phyloP scores from a whole-genome alignment of 257 asterid genomes.

The Galeopsis tetrahit region DNA sequence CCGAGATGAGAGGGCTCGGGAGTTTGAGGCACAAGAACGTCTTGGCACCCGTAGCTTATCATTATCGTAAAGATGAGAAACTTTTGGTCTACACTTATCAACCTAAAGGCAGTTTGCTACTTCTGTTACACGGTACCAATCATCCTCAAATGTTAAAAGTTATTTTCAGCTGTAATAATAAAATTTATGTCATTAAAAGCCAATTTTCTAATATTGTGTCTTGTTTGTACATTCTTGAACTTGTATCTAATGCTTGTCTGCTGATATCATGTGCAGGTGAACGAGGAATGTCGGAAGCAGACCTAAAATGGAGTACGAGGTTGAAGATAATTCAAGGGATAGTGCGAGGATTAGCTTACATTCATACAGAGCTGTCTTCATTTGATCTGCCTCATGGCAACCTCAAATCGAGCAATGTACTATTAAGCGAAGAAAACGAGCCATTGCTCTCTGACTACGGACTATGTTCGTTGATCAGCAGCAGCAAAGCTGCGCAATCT shows the following conservation, averaged over 20 bases:
- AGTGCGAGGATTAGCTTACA: slow-evolving; percentile 60
- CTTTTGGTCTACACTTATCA: slow-evolving; percentile 65
- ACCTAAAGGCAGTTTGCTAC: slow-evolving; percentile 66
- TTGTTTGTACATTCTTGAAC: not conserved
- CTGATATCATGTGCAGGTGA: slow-evolving; percentile 51
- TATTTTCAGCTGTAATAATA: too few species aligned
- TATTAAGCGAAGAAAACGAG: slow-evolving; percentile 52
- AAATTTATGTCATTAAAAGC: too few species aligned
- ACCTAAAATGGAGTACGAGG: slow-evolving; percentile 66
- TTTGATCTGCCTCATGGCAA: slow-evolving; percentile 76
- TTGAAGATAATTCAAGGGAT: slow-evolving; percentile 69
- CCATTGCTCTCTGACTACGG: slow-evolving; percentile 75
- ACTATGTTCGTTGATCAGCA: slow-evolving; percentile 43
- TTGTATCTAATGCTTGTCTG: not conserved
- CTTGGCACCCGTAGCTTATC: slow-evolving; percentile 73
- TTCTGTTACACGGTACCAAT: slow-evolving; percentile 63
- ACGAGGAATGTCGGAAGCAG: slow-evolving; percentile 47
- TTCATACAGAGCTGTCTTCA: slow-evolving; percentile 55
- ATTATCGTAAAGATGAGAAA: slow-evolving; percentile 75
- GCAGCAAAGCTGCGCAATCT: slow-evolving; percentile 50
- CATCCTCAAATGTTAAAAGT: not conserved
- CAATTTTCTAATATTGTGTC: too few species aligned
- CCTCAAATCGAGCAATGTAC: slow-evolving; percentile 80
- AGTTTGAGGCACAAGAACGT: slow-evolving; percentile 64
- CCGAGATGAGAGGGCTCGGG: slow-evolving; percentile 62